Conservation (phyloP, 345 rosid genomes). For the Murraya paniculata region DNA sequence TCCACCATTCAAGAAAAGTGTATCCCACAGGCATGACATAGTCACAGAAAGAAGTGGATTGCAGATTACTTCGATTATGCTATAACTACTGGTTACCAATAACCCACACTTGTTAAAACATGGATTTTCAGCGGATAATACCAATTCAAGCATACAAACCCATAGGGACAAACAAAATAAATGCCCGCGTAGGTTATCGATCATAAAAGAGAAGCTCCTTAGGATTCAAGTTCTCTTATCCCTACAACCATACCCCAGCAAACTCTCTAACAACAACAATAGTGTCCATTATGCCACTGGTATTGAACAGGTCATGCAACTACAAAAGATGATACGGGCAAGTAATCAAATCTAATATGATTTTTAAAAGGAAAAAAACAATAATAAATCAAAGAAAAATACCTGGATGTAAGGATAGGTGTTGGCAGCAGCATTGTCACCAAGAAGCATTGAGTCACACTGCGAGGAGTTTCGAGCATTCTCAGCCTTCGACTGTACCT, state of each 20-base stretch:
- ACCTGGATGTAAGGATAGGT: constrained; percentile 99
- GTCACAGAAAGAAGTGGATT: neutral
- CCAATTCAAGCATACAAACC: neutral
- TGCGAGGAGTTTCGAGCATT: constrained; percentile 86
- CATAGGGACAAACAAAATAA: neutral
- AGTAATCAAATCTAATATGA: neutral
- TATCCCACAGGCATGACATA: neutral
- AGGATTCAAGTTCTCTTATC: neutral
- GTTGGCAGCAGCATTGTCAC: constrained; percentile 90
- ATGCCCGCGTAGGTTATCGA: neutral
- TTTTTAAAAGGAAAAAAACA: neutral
- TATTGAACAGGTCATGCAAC: neutral
- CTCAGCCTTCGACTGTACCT: constrained; percentile 88
- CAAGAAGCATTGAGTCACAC: constrained; percentile 96
- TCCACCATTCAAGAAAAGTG: neutral
- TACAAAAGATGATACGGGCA: neutral
- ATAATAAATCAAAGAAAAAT: neutral
- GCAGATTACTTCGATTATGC: neutral
- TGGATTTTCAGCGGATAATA: neutral
- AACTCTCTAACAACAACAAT: neutral
- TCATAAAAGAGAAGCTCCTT: neutral
- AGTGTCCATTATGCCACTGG: neutral
- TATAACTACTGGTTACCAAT: neutral
- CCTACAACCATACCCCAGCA: neutral
- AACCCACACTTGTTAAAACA: neutral